Percentiles rank a stretch among this genome's conserved stretches.
phyloP scores from a whole-genome alignment of 257 asterid species.

The Ilex aquifolium region DNA sequence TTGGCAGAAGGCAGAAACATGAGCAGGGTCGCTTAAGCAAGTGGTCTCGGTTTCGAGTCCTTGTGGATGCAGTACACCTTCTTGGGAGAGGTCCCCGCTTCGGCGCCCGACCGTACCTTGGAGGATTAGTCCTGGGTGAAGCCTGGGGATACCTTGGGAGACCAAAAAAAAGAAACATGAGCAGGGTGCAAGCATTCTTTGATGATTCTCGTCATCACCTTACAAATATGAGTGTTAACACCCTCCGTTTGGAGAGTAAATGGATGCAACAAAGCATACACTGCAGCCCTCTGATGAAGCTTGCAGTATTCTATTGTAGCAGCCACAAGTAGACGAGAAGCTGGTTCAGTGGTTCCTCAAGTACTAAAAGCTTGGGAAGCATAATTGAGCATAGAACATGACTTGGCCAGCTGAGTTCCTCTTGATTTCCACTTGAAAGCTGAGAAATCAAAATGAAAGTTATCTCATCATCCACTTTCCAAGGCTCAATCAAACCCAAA shows the following conservation, averaged over 20 bases:
- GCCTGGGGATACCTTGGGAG: no score
- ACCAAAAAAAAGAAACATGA: constrained; percentile 65
- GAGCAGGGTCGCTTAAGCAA: no score
- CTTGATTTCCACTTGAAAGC: constrained; percentile 28
- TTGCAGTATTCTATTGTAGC: constrained; percentile 53
- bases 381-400: constrained; percentile 52
- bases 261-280: constrained; percentile 55
- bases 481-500: constrained; percentile 54
- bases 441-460: constrained; percentile 50
- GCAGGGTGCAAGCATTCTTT: constrained; percentile 64
- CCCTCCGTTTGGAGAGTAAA: constrained; percentile 48
- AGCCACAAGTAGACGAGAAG: constrained; percentile 45
- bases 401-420: constrained; percentile 51
- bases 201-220: constrained; percentile 50
- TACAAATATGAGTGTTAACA: constrained; percentile 47
- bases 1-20: constrained; percentile 60
- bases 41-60: no score
- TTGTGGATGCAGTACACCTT: no score
- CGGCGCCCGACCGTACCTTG: no score
- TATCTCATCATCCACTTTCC: constrained; percentile 67
- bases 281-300: constrained; percentile 60
- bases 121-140: no score
- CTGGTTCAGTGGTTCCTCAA: constrained; percentile 46
- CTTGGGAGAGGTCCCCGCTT: no score
- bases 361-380: constrained; percentile 61